Conservation (phyloP, 345 rosid genomes). For the Balakata baccata region DNA sequence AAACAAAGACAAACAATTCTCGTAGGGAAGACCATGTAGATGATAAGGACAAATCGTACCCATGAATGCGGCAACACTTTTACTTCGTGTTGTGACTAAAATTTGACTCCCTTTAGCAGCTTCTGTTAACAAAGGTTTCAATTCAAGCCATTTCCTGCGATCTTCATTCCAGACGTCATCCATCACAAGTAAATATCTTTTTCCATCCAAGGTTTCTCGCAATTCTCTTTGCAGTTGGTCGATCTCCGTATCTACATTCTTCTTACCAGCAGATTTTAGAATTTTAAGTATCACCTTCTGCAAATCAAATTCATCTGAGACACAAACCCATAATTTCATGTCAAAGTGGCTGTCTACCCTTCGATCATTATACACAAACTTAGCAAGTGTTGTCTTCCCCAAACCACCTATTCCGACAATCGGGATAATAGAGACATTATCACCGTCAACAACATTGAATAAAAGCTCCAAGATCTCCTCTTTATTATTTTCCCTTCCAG, state of each 20-base stretch:
- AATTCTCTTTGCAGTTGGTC: not conserved
- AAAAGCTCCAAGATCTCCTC: not conserved
- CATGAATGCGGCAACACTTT: constrained; percentile 8
- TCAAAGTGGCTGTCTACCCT: not conserved
- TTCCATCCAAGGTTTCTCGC: not conserved
- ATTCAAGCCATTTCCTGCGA: not conserved
- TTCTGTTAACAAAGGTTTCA: not conserved
- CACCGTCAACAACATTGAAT: not conserved
- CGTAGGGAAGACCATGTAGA: constrained; percentile 6
- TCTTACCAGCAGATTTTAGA: not conserved
- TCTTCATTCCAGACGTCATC: constrained; percentile 25
- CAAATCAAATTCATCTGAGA: not conserved
- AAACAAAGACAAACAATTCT: constrained; percentile 25
- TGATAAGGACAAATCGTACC: not conserved
- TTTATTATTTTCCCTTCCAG: constrained; percentile 11
- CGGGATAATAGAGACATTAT: not conserved
- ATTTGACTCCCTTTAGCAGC: constrained; percentile 20
- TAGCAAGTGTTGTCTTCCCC: constrained; percentile 7
- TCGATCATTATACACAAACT: constrained; percentile 4
- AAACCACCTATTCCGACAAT: constrained; percentile 5
- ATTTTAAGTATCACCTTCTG: not conserved
- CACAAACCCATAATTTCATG: not conserved
- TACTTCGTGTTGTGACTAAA: constrained; percentile 19
- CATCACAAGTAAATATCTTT: constrained; percentile 6
- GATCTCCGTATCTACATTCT: too few relatives aligned